phyloP scores from a whole-genome alignment of 306 rosid genomes.

The Ormosia emarginata region DNA sequence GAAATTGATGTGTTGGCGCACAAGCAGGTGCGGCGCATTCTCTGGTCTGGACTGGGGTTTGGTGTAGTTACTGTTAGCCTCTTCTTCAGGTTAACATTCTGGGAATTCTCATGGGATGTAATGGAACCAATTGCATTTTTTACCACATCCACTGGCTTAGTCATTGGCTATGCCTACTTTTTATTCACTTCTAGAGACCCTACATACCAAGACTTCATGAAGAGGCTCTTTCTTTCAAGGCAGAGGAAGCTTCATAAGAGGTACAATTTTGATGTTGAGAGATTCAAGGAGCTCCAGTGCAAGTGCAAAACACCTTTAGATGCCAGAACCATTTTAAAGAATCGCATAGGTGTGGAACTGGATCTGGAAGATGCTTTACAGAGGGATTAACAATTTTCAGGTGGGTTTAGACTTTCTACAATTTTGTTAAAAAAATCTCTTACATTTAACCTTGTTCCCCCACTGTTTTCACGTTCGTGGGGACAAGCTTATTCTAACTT shows the following conservation, averaged over 20 bases:
- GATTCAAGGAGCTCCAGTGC: constrained; percentile 59
- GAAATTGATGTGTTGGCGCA: constrained; percentile 73
- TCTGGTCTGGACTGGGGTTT: constrained; percentile 65
- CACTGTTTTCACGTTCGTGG: constrained; percentile 19
- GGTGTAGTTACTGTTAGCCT: constrained; percentile 51
- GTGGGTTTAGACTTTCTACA: not conserved
- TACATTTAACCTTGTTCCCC: constrained; percentile 16
- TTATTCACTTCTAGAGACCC: constrained; percentile 93
- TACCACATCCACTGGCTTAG: constrained; percentile 63
- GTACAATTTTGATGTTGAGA: constrained; percentile 54
- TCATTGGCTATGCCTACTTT: constrained; percentile 89
- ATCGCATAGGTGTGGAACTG: constrained; percentile 55
- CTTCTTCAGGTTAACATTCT: constrained; percentile 92
- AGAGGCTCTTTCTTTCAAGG: constrained; percentile 78
- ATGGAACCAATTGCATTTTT: constrained; percentile 95
- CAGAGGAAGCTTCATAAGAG: constrained; percentile 77
- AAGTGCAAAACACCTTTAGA: constrained; percentile 45
- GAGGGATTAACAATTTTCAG: constrained; percentile 31
- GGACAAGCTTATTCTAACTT: constrained; percentile 23
- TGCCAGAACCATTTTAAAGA: constrained; percentile 52
- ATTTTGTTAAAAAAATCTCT: not conserved
- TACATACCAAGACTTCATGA: constrained; percentile 79
- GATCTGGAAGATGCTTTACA: constrained; percentile 63
- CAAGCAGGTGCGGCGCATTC: constrained; percentile 68
- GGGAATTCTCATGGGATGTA: constrained; percentile 99